These are phyloP conservation scores for Linderniella brevidens DNA, from an alignment of 257 asterid species.

Conservation along the genomic window DNA sequence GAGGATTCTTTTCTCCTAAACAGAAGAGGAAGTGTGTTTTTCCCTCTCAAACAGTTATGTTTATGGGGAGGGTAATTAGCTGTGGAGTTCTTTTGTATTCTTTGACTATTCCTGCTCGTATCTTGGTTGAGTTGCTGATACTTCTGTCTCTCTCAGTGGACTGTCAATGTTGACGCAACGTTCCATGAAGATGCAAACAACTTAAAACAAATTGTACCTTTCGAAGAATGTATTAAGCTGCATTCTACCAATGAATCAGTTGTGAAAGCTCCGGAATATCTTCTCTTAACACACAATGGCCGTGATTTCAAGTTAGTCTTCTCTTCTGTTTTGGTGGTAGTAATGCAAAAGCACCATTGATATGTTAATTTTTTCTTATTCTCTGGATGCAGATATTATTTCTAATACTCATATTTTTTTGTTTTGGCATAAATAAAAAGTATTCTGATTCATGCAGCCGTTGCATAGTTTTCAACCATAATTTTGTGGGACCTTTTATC, in stretches of 20 bases:
- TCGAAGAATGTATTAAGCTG: constrained; percentile 71
- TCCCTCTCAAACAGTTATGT: too few species aligned
- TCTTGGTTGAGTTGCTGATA: constrained; percentile 13
- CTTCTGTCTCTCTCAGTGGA: constrained; percentile 46
- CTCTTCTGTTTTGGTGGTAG: constrained; percentile 6
- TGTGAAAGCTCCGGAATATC: constrained; percentile 84
- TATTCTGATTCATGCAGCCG: too few species aligned
- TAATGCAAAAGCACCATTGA: neutral
- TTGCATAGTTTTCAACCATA: too few species aligned
- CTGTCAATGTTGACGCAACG: constrained; percentile 75
- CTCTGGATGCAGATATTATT: too few species aligned
- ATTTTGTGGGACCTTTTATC: too few species aligned
- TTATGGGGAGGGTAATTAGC: too few species aligned
- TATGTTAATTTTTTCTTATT: too few species aligned
- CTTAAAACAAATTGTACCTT: constrained; percentile 83
- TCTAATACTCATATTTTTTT: neutral
- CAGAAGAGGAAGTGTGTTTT: too few species aligned
- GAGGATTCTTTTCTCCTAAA: too few species aligned
- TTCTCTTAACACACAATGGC: constrained; percentile 85
- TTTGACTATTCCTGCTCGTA: neutral
- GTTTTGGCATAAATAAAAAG: neutral
- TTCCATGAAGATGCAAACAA: constrained; percentile 93
- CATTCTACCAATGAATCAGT: constrained; percentile 52
- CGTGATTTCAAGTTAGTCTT: constrained; percentile 79
- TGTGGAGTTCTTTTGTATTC: neutral